Evolutionary conservation across 2,329 filamentous ascomycete species (phyloP).

Genomic region (Bipolaris bicolor): DNA sequence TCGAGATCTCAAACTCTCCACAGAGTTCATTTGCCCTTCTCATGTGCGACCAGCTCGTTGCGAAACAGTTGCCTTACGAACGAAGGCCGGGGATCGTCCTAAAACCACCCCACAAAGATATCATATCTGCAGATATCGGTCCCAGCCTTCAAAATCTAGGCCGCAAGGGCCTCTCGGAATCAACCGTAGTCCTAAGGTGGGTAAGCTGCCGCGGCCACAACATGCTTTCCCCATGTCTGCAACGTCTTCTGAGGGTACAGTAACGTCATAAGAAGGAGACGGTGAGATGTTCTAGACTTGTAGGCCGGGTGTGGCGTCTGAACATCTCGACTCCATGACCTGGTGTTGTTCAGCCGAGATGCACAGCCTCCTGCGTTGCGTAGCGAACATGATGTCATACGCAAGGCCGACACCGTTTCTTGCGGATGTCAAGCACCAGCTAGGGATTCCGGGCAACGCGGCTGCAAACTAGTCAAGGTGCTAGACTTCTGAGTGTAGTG

Average conservation of each 20-base stretch:
- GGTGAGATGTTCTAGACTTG: conserved; percentile 1
- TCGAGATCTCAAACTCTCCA: conserved; percentile 20
- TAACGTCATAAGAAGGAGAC: conserved; percentile 3
- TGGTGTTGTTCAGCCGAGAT: conserved; percentile 6
- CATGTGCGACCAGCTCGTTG: conserved; percentile 7
- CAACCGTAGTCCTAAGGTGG: neutral
- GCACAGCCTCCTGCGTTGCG: conserved; percentile 10
- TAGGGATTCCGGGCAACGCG: neutral
- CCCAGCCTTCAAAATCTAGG: conserved; percentile 7
- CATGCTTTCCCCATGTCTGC: neutral
- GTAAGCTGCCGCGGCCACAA: neutral
- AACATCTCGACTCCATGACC: conserved; percentile 4
- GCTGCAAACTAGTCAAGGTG: neutral
- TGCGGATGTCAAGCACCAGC: neutral
- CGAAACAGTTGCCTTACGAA: conserved; percentile 14
- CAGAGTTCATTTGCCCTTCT: conserved; percentile 8
- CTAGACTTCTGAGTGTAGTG: conserved; percentile 10
- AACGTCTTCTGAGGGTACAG: neutral
- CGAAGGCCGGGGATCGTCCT: neutral
- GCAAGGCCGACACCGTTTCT: conserved; percentile 5
- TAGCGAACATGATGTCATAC: conserved; percentile 20
- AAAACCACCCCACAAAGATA: neutral
- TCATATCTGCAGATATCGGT: neutral
- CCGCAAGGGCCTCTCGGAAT: neutral
- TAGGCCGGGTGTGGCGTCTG: neutral